Evolutionary conservation across 352 stramenopile species (phyloP), one percentile per base, ranked within the genome.

Genomic region (Globisporangium viniferum): DNA sequence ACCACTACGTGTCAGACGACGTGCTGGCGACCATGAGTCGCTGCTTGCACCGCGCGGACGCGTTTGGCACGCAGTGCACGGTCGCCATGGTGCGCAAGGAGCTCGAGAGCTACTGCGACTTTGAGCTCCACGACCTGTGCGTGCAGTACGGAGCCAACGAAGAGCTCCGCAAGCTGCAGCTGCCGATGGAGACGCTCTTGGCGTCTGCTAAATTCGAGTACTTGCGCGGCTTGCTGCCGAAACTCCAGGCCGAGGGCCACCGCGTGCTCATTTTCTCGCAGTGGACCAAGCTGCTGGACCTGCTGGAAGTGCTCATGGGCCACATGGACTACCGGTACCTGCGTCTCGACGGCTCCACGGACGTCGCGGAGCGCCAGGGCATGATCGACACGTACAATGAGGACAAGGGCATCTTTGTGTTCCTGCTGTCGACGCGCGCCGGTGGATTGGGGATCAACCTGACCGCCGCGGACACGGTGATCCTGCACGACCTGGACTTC

Each of bases 381-480:
- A 71, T 95, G 31, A 96, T 96, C 62, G 89, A 96, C 60, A 82
- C 80, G 31, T 96, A 91, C 76, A 94, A 93, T 63, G 68, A 97
- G 74, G 96, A 98, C 70, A 90, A 87, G 48, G 75, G 76, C 20
- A 94, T 98, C 48, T 99, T 99, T 74, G 91, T 98, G 9, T 99
- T 99, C 72, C 80, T 99, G 48, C 73, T 99, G 5, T 99, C 92
- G 53, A 99, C 98, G 6, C 87, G 97, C 35, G 98, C 98, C 2
- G 98, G 98, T 64, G 98, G 97, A 1, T 86, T 99, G 14, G 98
- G 98, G 64, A 99, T 99, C 74, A 99, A 99, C 78, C 78, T 99
- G 53, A 98, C 95, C 12, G 88, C 91, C 14, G 94, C 95, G 22
- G 88, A 95, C 70, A 94, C 86, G 0, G 89, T 96, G n/a, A 94